phyloP scores from a whole-genome alignment of 495 filamentous ascomycete genomes.

The Aspergillus bridgeri region DNA sequence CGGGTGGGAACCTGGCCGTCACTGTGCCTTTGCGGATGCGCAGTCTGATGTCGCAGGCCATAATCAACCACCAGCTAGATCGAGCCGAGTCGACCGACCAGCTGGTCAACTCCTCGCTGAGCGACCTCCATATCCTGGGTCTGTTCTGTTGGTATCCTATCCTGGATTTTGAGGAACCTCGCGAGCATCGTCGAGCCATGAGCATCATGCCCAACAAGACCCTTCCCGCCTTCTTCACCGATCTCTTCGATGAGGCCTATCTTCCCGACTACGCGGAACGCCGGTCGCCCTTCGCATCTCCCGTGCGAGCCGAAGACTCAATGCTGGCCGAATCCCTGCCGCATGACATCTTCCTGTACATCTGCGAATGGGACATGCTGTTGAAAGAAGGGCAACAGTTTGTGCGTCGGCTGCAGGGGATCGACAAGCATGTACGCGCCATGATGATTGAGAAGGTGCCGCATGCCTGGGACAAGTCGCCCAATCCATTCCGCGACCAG shows the following conservation, averaged over 20 bases:
- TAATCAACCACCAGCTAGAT: constrained; percentile 24
- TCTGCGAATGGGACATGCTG: constrained; percentile 92
- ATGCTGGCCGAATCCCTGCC: constrained; percentile 53
- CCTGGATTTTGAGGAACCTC: constrained; percentile 74
- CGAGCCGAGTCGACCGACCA: constrained; percentile 40
- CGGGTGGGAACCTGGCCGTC: constrained; percentile 81
- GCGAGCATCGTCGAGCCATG: constrained; percentile 66
- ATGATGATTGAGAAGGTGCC: constrained; percentile 67
- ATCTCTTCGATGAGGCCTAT: constrained; percentile 85
- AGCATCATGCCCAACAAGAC: constrained; percentile 66
- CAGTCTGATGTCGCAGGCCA: constrained; percentile 22
- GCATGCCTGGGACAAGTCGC: constrained; percentile 86
- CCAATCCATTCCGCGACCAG: constrained; percentile 67
- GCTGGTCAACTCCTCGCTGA: constrained; percentile 29
- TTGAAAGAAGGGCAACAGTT: constrained; percentile 71
- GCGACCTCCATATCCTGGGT: constrained; percentile 46
- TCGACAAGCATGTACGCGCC: constrained; percentile 65
- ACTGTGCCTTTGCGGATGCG: constrained; percentile 71
- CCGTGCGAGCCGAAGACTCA: constrained; percentile 55
- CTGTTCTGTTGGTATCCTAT: constrained; percentile 79
- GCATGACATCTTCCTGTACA: constrained; percentile 64
- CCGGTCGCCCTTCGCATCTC: constrained; percentile 58
- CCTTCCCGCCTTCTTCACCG: constrained; percentile 68
- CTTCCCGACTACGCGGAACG: constrained; percentile 52
- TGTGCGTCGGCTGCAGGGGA: constrained; percentile 56